Base-by-base conservation (phyloP, 2,329 filamentous ascomycete genomes). In the Penicillium olsonii region DNA sequence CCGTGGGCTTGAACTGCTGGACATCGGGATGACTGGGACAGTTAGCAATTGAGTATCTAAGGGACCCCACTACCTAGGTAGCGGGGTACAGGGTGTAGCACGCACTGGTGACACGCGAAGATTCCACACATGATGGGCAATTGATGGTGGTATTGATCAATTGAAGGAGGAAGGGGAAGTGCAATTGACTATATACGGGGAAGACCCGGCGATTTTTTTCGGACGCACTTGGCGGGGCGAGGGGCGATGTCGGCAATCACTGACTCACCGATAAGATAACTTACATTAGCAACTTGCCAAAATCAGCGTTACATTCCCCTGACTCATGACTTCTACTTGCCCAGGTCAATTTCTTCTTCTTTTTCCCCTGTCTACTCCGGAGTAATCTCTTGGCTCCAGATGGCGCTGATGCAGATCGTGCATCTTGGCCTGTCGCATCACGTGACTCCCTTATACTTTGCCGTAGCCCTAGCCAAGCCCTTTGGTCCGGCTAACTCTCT, bases 1-100 rank as follows among this genome's bases (percentile, higher is more conserved):
- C 92, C 56, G 88, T 92, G 43, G 92, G 88, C 84, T 96, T 96
- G 82, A 97, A 97, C 69, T 91, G 92, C 69, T 89, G 85, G 67
- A 96, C 90, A 83, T 96, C 89, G 58, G 92, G 92, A 71, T 97
- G 92, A 67, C 82, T 84, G 52, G 29, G 29, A 24, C 9, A 42
- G 35, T 67, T 55, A 64, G 63, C 50, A 53, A 45, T 55, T 49
- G 50, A 27, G 22, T 55, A 44, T 22, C 26, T 24, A 12, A 39
- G 42, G 46, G 31, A 40, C 39, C 42, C 35, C 41, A 37, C 42
- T 27, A 37, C 29, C 33, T 45, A 39, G 38, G 33, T 37, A 43
- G 35, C 27, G 18, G 31, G 56, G 44, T 47, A 49, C 43, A 48
- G 31, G 56, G 43, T 48, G 48, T 42, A 48, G 29, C 48, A 81